Evolutionary conservation across 495 filamentous ascomycete species (phyloP), one percentile per base, ranked within the genome.

Genomic region (Lophiotrema nucula): DNA sequence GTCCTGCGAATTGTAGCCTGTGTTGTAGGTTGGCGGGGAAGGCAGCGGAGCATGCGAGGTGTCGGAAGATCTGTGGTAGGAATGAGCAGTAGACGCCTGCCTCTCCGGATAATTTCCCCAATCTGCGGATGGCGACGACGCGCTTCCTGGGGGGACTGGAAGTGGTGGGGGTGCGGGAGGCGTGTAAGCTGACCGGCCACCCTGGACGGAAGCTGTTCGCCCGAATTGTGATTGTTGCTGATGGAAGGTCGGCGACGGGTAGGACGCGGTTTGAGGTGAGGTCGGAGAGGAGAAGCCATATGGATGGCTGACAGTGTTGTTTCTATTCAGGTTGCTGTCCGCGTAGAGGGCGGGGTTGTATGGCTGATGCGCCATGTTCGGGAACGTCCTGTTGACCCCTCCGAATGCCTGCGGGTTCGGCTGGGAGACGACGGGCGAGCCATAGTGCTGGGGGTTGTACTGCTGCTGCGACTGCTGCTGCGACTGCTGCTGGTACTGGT

Each of bases 401-500:
- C 58, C 58, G 64, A 67, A 60, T 51, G 59, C 71, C 66, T 69
- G 74, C 24, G 67, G 79, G 64, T 73, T 82, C 74, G 69, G 77
- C 66, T 74, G 74, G 4, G 85, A 81, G 8, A 56, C 35, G 42
- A 88, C 81, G 2, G 87, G 79, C 8, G 82, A 75, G 42, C 79
- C 82, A 69, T 90, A 97, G 48, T 87, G 75, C 70, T 91, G 89
- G 1, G 92, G 91, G 62, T 96, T 95, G 71, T 96, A 96, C 1
- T 82, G 74, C 13, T 77, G 70, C 44, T 82, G 84, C 16, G 74
- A 75, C 26, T 79, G 74, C 27, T 80, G 76, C 10, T 76, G 59
- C 39, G 68, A 47, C 46, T 53, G 67, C 70, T 58, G 78, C 72
- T 22, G 28, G 56, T 86, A 86, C 50, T 84, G 80, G 18, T 44